phyloP scores from a whole-genome alignment of 768 basidiomycete genomes.

The Leccinum longicurvipes region DNA sequence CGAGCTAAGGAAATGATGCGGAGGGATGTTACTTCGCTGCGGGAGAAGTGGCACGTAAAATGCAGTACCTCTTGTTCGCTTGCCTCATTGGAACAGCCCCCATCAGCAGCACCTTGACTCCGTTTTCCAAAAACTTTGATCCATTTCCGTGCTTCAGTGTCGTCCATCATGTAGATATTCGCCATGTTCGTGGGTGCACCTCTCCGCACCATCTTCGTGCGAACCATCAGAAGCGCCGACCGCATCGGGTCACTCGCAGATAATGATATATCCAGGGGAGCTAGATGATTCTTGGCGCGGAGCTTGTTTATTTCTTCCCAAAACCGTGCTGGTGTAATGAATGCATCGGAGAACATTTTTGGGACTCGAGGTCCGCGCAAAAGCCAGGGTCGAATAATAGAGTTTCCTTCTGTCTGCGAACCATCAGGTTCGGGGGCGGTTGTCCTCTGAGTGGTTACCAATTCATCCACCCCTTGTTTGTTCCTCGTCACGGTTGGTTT shows the following conservation, averaged over 20 bases:
- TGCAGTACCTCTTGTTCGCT: constrained; percentile 30
- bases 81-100: constrained; percentile 16
- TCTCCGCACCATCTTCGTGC: constrained; percentile 55
- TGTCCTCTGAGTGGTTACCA: constrained; percentile 61
- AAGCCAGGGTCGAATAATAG: constrained; percentile 56
- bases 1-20: constrained; percentile 37
- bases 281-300: constrained; percentile 52
- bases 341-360: constrained; percentile 43
- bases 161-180: constrained; percentile 61
- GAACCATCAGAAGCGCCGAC: constrained; percentile 66
- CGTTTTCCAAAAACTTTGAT: constrained; percentile 31
- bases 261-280: constrained; percentile 32
- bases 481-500: constrained; percentile 3
- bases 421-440: constrained; percentile 11
- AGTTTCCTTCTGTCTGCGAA: constrained; percentile 5
- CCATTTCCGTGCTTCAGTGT: constrained; percentile 52
- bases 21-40: not conserved
- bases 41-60: not conserved
- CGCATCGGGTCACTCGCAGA: constrained; percentile 47
- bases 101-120: constrained; percentile 5
- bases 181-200: constrained; percentile 78
- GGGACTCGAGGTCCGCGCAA: constrained; percentile 54
- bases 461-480: constrained; percentile 28
- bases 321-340: constrained; percentile 44
- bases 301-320: constrained; percentile 54